Evolutionary conservation across 2,329 filamentous ascomycete species (phyloP).

Genomic region (Pseudocercospora ulei): DNA sequence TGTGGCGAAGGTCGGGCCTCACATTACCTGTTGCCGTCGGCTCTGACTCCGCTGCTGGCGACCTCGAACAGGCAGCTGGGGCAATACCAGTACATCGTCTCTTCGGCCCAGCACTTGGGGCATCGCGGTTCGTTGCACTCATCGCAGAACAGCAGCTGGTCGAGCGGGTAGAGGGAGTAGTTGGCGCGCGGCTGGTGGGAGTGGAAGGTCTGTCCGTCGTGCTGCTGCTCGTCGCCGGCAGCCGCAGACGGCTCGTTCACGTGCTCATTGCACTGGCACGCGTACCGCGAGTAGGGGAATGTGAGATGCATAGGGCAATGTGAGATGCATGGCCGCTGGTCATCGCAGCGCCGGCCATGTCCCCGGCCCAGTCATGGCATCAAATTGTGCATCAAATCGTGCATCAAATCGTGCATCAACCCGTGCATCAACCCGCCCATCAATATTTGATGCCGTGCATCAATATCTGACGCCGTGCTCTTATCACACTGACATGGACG

Average conservation of each 20-base stretch:
- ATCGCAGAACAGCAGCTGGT: constrained; percentile 91
- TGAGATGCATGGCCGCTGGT: no score
- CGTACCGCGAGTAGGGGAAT: constrained; percentile 56
- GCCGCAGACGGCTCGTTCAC: constrained; percentile 33
- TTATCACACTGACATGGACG: no score
- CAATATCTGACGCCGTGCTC: no score
- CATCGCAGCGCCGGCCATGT: no score
- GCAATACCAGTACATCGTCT: constrained; percentile 91
- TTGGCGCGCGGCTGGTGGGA: constrained; percentile 74
- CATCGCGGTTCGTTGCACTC: constrained; percentile 96
- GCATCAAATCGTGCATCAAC: no score
- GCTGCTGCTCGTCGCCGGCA: constrained; percentile 50
- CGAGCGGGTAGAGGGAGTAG: constrained; percentile 85
- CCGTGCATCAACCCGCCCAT: no score
- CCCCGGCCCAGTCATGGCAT: no score
- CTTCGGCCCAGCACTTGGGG: constrained; percentile 80
- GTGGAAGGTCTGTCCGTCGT: constrained; percentile 78
- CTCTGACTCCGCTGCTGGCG: constrained; percentile 81
- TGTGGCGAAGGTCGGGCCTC: no score
- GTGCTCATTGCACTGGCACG: constrained; percentile 52
- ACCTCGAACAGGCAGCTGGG: constrained; percentile 94
- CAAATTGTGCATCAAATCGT: no score
- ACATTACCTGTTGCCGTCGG: constrained; percentile 77
- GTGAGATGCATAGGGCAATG: constrained; percentile 47
- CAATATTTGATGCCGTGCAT: no score